Evolutionary conservation across 2,329 filamentous ascomycete species (phyloP).

Genomic region (Keithomyces neogunnii): DNA sequence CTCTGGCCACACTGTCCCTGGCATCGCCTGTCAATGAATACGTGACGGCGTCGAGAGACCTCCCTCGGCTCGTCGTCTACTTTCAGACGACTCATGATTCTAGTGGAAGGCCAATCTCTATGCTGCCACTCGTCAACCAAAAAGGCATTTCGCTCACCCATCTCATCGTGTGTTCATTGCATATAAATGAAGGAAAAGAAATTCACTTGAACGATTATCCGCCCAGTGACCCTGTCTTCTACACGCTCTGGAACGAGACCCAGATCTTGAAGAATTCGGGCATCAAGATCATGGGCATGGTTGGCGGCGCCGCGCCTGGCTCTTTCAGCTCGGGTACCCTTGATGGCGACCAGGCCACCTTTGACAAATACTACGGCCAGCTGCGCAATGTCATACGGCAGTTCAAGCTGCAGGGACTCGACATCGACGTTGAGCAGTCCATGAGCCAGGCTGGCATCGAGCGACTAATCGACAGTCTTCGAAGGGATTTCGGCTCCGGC

Average conservation of each 20-base stretch:
- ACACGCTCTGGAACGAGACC: conserved; percentile 69
- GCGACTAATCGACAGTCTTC: conserved; percentile 56
- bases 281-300: conserved; percentile 73
- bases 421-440: conserved; percentile 68
- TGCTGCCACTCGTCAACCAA: conserved; percentile 35
- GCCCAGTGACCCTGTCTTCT: conserved; percentile 54
- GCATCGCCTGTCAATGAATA: background rate
- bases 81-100: conserved; percentile 38
- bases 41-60: background rate
- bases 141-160: conserved; percentile 52
- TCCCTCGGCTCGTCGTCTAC: conserved; percentile 36
- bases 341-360: conserved; percentile 48
- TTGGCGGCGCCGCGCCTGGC: conserved; percentile 72
- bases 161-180: conserved; percentile 74
- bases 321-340: conserved; percentile 43
- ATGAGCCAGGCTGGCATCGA: conserved; percentile 59
- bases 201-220: conserved; percentile 72
- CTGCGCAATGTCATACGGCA: conserved; percentile 54
- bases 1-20: background rate
- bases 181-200: conserved; percentile 58
- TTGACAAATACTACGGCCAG: conserved; percentile 64
- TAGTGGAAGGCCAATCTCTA: conserved; percentile 33
- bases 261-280: conserved; percentile 60
- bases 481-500: conserved; percentile 53
- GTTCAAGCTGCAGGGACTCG: conserved; percentile 56